Percentiles rank a stretch among this genome's conserved stretches.
Evolutionary conservation across 208 protist species (phyloP).

Genomic region (Crithidia sp.): DNA sequence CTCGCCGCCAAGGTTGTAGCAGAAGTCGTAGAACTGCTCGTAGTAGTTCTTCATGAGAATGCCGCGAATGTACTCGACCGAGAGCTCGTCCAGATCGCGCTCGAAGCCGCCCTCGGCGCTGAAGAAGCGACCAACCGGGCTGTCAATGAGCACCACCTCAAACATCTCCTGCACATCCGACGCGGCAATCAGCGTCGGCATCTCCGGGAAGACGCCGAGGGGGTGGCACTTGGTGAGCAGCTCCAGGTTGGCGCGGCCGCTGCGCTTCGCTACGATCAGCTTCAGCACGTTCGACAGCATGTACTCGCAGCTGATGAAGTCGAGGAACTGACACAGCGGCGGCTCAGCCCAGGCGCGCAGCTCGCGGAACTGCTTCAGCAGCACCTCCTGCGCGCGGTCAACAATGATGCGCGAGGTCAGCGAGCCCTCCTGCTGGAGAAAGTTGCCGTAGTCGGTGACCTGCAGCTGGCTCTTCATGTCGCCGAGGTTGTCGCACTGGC

Average conservation of each 20-base stretch:
- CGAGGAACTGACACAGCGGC: conserved; percentile 97
- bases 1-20: conserved; percentile 83
- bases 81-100: conserved; percentile 90
- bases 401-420: conserved; percentile 92
- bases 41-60: conserved; percentile 99
- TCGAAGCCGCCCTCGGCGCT: conserved; percentile 78
- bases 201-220: conserved; percentile 96
- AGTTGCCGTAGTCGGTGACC: conserved; percentile 97
- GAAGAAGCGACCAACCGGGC: conserved; percentile 93
- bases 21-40: conserved; percentile 98
- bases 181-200: conserved; percentile 93
- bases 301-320: conserved; percentile 99
- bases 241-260: conserved; percentile 80
- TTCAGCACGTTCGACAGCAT: conserved; percentile 97
- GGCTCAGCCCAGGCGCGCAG: conserved; percentile 94
- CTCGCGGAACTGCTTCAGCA: conserved; percentile 97
- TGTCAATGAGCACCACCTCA: conserved; percentile 97
- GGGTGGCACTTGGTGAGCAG: conserved; percentile 98
- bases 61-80: conserved; percentile 98
- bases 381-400: conserved; percentile 93
- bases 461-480: conserved; percentile 98
- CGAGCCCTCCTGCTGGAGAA: conserved; percentile 95
- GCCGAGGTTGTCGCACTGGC: conserved; percentile 98
- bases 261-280: conserved; percentile 89
- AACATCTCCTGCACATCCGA: conserved; percentile 95